Conservation (phyloP, 495 filamentous ascomycete genomes). For the Cercophora scortea region DNA sequence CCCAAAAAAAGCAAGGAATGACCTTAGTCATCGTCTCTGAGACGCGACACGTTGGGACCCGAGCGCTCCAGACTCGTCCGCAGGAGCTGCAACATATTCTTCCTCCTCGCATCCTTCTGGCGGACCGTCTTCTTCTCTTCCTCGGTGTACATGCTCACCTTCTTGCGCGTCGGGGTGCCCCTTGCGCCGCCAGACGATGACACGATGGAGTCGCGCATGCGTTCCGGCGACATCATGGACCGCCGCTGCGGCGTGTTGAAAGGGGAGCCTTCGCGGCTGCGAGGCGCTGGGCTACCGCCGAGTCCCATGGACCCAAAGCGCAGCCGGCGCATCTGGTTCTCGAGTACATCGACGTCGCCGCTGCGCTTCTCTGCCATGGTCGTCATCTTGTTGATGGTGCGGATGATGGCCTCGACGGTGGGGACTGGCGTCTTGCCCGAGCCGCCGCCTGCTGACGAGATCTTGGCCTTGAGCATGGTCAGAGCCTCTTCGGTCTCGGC, state of each 20-base stretch:
- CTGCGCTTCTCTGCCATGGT: conserved; percentile 79
- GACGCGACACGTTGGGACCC: conserved; percentile 27
- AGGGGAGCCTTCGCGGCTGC: conserved; percentile 53
- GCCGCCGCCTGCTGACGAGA: conserved; percentile 50
- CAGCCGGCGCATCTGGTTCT: conserved; percentile 71
- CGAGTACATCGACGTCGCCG: conserved; percentile 81
- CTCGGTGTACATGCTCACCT: conserved; percentile 41
- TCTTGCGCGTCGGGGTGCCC: conserved; percentile 40
- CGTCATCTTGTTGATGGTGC: conserved; percentile 88
- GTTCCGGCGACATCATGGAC: conserved; percentile 49
- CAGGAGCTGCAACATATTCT: conserved; percentile 20
- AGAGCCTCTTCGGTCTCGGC: conserved; percentile 73
- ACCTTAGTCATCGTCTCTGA: conserved; percentile 22
- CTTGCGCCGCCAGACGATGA: conserved; percentile 33
- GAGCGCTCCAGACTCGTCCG: conserved; percentile 27
- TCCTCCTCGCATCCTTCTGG: conserved; percentile 15
- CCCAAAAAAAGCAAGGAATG: not conserved
- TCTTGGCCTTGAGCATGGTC: conserved; percentile 70
- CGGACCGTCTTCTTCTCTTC: conserved; percentile 43
- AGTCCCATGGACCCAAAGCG: conserved; percentile 43
- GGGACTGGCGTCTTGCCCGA: conserved; percentile 46
- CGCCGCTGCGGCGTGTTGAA: conserved; percentile 49
- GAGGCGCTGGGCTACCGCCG: conserved; percentile 9
- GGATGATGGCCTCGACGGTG: conserved; percentile 84
- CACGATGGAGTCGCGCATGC: conserved; percentile 39